A percentile compares a stretch with the other conserved stretches of the same genome.
Evolutionary conservation across 306 rosid genomes (phyloP).

Genomic region (Begonia loranthoides): DNA sequence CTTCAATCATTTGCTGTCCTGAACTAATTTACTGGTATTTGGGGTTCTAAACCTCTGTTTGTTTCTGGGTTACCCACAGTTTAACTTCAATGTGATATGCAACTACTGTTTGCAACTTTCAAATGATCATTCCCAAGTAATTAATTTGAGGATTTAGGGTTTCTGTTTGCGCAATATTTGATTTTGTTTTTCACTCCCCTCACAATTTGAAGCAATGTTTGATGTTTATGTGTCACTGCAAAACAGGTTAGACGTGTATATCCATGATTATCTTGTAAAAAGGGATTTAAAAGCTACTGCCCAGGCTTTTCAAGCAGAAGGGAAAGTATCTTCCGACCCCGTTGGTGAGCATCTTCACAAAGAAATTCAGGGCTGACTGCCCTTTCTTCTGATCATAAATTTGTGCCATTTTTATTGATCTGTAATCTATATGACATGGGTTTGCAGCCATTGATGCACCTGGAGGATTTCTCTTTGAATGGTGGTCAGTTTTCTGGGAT

Average conservation of each 20-base stretch:
- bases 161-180: no score
- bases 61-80: no score
- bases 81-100: no score
- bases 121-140: no score
- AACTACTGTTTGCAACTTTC: no score
- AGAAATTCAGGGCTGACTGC: background rate
- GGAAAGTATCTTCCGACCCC: conserved; percentile 97
- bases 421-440: conserved; percentile 13
- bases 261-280: conserved; percentile 88
- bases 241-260: conserved; percentile 93
- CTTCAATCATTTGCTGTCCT: background rate
- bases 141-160: no score
- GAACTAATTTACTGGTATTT: no score
- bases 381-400: background rate
- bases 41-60: no score
- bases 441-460: conserved; percentile 96
- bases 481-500: conserved; percentile 99
- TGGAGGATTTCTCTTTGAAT: conserved; percentile 92
- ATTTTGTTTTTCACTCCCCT: no score
- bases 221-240: conserved; percentile 12
- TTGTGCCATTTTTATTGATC: conserved; percentile 7
- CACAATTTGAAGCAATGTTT: no score
- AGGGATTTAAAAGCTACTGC: conserved; percentile 96
- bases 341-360: conserved; percentile 56
- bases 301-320: conserved; percentile 95